These are phyloP conservation scores for Fimicolochytrium jonesii DNA, from an alignment of 192 early-diverging fungal genomes.

Conservation along the genomic window DNA sequence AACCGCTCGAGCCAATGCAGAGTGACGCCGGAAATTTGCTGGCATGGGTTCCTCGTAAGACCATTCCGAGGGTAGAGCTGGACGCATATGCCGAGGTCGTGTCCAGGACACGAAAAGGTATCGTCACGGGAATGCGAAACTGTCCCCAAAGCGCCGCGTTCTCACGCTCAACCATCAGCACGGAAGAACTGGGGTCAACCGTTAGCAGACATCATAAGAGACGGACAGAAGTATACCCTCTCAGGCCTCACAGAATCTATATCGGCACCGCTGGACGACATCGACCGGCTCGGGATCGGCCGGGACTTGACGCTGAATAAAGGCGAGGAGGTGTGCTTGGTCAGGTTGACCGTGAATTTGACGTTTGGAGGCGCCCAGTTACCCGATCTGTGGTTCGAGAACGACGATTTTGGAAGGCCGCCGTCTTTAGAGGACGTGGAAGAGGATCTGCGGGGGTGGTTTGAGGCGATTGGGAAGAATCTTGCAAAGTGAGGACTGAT, in stretches of 20 bases:
- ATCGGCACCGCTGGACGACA: conserved; percentile 10
- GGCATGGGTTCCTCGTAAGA: conserved; percentile 26
- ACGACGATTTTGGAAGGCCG: conserved; percentile 8
- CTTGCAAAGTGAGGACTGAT: conserved; percentile 14
- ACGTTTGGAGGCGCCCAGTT: conserved; percentile 13
- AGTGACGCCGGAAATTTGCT: neutral
- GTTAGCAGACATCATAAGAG: neutral
- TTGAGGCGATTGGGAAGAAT: conserved; percentile 14
- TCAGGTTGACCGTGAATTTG: conserved; percentile 9
- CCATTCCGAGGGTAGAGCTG: conserved; percentile 12
- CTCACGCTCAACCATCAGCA: no score
- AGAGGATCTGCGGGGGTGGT: conserved; percentile 31
- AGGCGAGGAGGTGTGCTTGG: conserved; percentile 21
- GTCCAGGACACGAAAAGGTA: conserved; percentile 13
- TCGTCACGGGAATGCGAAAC: neutral
- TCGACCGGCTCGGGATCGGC: conserved; percentile 12
- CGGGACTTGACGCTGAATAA: conserved; percentile 11
- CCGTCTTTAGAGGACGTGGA: conserved; percentile 21
- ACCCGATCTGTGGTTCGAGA: conserved; percentile 36
- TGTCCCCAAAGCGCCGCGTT: neutral
- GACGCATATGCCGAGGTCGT: conserved; percentile 22
- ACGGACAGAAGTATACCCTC: conserved; percentile 4
- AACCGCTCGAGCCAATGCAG: no score
- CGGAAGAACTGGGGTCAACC: neutral
- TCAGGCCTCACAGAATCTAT: conserved; percentile 19